Evolutionary conservation across 2,329 filamentous ascomycete species (phyloP).

Genomic region (Raffaelea deltoideospora): DNA sequence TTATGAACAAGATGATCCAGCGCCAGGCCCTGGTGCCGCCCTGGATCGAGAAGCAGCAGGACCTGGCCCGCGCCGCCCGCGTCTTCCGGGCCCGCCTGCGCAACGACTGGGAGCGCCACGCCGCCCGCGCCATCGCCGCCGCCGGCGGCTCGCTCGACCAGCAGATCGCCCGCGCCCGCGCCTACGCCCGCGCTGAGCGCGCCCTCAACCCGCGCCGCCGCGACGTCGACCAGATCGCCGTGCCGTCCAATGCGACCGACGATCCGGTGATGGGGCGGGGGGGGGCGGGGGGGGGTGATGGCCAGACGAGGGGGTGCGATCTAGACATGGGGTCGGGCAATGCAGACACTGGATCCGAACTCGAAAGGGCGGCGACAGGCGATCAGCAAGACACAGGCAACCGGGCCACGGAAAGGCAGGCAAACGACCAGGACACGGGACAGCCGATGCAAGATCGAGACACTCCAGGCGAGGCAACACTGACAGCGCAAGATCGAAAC

Average conservation of each 20-base stretch:
- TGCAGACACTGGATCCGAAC: no score
- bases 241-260: conserved; percentile 30
- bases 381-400: no score
- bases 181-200: conserved; percentile 62
- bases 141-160: conserved; percentile 58
- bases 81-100: conserved; percentile 62
- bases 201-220: conserved; percentile 41
- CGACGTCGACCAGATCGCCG: conserved; percentile 29
- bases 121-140: conserved; percentile 62
- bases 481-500: background rate
- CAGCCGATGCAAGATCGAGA: no score
- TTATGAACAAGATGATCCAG: conserved; percentile 98
- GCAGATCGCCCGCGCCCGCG: conserved; percentile 56
- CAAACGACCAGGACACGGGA: no score
- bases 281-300: conserved; percentile 22
- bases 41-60: conserved; percentile 98
- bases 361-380: no score
- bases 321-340: no score
- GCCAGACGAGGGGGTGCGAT: conserved; percentile 1
- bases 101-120: conserved; percentile 73
- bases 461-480: no score
- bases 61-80: conserved; percentile 53
- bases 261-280: conserved; percentile 29
- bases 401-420: no score
- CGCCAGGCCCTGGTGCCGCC: conserved; percentile 89